Evolutionary conservation across 257 asterid genomes (phyloP).

Genomic region (Penstemon newberryi): DNA sequence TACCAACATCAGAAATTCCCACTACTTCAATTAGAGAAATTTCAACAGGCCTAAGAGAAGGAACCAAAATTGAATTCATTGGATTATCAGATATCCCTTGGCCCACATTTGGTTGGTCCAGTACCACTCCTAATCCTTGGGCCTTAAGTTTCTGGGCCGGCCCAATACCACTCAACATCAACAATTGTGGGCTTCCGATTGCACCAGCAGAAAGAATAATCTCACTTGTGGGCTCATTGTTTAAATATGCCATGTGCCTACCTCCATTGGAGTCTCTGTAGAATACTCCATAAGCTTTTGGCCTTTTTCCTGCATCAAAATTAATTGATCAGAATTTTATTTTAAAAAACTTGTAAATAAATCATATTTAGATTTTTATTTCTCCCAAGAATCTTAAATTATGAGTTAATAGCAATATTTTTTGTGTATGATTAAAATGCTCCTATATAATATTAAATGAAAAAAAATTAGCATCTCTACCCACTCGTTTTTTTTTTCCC

Average conservation of each 20-base stretch:
- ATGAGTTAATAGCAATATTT: too few species aligned
- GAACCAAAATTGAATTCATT: conserved; percentile 58
- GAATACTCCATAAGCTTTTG: conserved; percentile 59
- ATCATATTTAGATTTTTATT: too few species aligned
- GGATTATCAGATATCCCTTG: conserved; percentile 84
- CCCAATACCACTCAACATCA: conserved; percentile 75
- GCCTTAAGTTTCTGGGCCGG: conserved; percentile 36
- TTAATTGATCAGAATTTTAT: background rate
- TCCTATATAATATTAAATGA: too few species aligned
- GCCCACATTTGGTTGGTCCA: conserved; percentile 67
- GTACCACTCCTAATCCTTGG: conserved; percentile 20
- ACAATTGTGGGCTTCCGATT: conserved; percentile 78
- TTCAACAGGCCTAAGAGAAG: conserved; percentile 53
- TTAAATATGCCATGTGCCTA: conserved; percentile 55
- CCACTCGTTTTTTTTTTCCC: too few species aligned
- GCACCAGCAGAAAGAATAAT: conserved; percentile 75
- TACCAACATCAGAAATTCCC: conserved; percentile 56
- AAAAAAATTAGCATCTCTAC: too few species aligned
- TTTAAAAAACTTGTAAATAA: too few species aligned
- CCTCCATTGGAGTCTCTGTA: conserved; percentile 50
- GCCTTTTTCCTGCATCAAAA: conserved; percentile 34
- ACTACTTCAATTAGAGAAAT: conserved; percentile 55
- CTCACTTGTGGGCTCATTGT: conserved; percentile 42
- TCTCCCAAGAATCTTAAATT: too few species aligned
- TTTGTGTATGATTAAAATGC: too few species aligned